Conservation (phyloP, 129 eudicot genomes). For the Centrapalus pauciflorus region DNA sequence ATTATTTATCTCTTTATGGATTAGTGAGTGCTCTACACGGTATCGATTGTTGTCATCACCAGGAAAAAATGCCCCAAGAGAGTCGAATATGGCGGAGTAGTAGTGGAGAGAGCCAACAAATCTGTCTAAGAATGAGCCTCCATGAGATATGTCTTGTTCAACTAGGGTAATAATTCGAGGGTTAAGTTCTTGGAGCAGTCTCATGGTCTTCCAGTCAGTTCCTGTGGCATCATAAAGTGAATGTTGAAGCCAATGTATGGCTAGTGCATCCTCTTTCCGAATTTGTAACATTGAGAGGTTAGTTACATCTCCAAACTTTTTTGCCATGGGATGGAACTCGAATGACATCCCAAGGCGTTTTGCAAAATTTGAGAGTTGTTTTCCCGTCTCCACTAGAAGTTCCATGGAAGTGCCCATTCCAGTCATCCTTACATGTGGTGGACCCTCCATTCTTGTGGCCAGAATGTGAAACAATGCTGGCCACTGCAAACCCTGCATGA, state of each 20-base stretch:
- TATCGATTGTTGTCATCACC: constrained; percentile 52
- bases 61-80: constrained; percentile 55
- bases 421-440: constrained; percentile 70
- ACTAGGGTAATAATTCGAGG: constrained; percentile 69
- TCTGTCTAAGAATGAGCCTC: constrained; percentile 76
- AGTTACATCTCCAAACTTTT: constrained; percentile 42
- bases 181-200: constrained; percentile 50
- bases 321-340: constrained; percentile 58
- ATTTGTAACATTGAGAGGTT: constrained; percentile 41
- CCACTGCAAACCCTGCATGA: constrained; percentile 95
- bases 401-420: constrained; percentile 69
- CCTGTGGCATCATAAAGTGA: constrained; percentile 79
- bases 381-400: constrained; percentile 56
- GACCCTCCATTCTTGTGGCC: constrained; percentile 75
- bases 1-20: constrained; percentile 67
- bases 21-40: constrained; percentile 46
- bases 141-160: constrained; percentile 70
- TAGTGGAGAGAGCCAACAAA: constrained; percentile 77
- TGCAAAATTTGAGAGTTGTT: constrained; percentile 68
- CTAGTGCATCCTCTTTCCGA: constrained; percentile 56
- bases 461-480: constrained; percentile 78
- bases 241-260: constrained; percentile 79
- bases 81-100: constrained; percentile 73
- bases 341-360: constrained; percentile 71
- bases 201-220: constrained; percentile 75